Base-by-base conservation (phyloP, 1,284 basidiomycete species). In the Cryptococcus depauperatus region DNA sequence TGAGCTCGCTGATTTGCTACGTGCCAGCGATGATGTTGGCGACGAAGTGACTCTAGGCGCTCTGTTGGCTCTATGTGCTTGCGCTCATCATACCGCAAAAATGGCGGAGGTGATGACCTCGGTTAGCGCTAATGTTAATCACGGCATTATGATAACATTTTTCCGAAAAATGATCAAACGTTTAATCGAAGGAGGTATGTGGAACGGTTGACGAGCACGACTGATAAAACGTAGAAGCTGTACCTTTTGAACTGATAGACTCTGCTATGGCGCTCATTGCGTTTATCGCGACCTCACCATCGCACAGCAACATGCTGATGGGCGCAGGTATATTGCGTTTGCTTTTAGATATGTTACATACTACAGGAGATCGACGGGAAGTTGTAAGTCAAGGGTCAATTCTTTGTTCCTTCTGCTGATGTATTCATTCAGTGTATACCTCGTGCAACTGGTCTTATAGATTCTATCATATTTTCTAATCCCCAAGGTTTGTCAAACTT, bases 321-420 rank as follows among this genome's bases (percentile, higher is more conserved):
- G 86, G 89, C n/a, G 92, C 95, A n/a, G 95, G 95, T 3, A 74
- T 97, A 37, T 79, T 98, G 25, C 88, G 89, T 1, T 74, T 93
- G 7, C 76, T 99, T 13, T 82, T 95, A 43, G 86, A 93, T 59
- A 75, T 93, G 43, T 81, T 92, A 58, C 83, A 88, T 68, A 85
- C 84, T 18, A 40, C 54, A 23, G 56, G 51, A 3, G 48, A 54
- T 13, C 46, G 53, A n/a, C 44, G 62, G 13, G 56, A 54, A 18
- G 49, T 28, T 16, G 59, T 59, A 38, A 53, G 57, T 48, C 29
- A n/a, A n/a, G 10, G 4, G 4, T 11, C 13, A 25, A n/a, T n/a
- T n/a, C n/a, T n/a, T n/a, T n/a, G n/a, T n/a, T n/a, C n/a, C n/a
- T n/a, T n/a, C n/a, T n/a, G n/a, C n/a, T 23, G n/a, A 22, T 41